Percentiles rank a stretch among this genome's conserved stretches.
Conservation (phyloP, 2,329 filamentous ascomycete genomes). For the Calonectria hawksworthii region DNA sequence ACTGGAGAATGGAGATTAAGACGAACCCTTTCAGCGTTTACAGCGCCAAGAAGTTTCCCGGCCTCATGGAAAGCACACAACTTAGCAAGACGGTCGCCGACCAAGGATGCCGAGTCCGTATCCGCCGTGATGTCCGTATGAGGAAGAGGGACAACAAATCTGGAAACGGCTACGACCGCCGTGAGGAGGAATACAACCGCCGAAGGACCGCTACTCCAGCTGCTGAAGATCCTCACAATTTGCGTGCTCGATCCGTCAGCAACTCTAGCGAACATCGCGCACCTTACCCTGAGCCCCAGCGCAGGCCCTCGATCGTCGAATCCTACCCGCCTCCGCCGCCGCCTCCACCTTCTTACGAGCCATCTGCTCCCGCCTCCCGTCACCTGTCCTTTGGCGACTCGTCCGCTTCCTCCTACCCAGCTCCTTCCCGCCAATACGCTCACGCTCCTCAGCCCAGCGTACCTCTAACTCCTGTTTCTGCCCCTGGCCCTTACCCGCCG, state of each 20-base stretch:
- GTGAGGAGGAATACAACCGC: conserved; percentile 73
- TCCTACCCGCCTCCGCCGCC: conserved; percentile 56
- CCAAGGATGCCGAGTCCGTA: conserved; percentile 96
- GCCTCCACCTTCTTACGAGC: conserved; percentile 52
- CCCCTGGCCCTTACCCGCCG: conserved; percentile 51
- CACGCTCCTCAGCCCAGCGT: conserved; percentile 53
- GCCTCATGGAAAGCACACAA: conserved; percentile 88
- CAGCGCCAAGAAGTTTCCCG: conserved; percentile 99
- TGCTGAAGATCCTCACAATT: conserved; percentile 48
- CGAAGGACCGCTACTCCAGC: conserved; percentile 54
- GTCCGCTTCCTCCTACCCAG: conserved; percentile 50
- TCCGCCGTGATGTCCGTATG: conserved; percentile 94
- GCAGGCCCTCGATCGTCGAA: conserved; percentile 64
- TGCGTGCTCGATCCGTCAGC: conserved; percentile 72
- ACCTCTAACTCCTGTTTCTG: conserved; percentile 53
- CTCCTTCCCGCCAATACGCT: conserved; percentile 54
- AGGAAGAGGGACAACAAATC: conserved; percentile 83
- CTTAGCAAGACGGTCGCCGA: conserved; percentile 94
- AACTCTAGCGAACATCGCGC: conserved; percentile 67
- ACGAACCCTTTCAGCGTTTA: conserved; percentile 89
- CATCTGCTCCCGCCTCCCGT: conserved; percentile 44
- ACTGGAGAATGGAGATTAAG: conserved; percentile 91
- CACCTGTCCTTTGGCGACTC: conserved; percentile 55
- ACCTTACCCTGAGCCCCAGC: conserved; percentile 58
- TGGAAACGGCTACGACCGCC: conserved; percentile 64